Base-by-base conservation (phyloP, 352 stramenopile genomes). In the Blastocystis sp. region DNA sequence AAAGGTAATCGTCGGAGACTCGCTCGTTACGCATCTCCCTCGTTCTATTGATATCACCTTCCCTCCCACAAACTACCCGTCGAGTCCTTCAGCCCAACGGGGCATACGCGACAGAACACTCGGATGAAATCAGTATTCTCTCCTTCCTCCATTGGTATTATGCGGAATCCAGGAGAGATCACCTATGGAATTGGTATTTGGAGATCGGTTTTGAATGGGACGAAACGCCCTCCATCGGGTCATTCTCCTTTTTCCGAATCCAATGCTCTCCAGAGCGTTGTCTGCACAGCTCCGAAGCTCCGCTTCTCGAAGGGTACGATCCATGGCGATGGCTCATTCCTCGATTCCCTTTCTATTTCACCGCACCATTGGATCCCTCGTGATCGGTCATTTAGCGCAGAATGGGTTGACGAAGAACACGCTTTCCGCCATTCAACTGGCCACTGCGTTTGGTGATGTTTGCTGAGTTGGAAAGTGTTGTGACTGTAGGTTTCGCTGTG, bases 81-180 rank as follows among this genome's bases (percentile, higher is more conserved):
- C 29, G 18, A 3, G 32, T 84, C 73, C 27, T 67, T 84, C 46
- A 46, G 21, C 21, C 40, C 21, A 18, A 67, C 21, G 9, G 73
- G 73, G 21, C 73, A 27, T 14, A 84, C 59, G 78, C 73, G 73
- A 44, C 73, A 84, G 54, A 49, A 69, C 21, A 84, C 73, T 18
- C 59, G 73, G 75, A 84, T 84, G 53, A 73, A 73, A 27, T 84
- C 73, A 73, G 36, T 69, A 64, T 16, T 77, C 34, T 46, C 65
- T 24, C 40, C 32, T 38, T 67, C 57, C 21, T 67, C 32, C 57
- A 67, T 67, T 16, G 16, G 57, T 42, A 67, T 42, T 42, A 38
- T n/a, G 4, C n/a, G n/a, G n/a, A n/a, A n/a, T n/a, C n/a, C n/a
- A n/a, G n/a, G n/a, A n/a, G n/a, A n/a, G n/a, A n/a, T n/a, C n/a